These are phyloP conservation scores for Phoma sp. DNA, from an alignment of 2,329 filamentous ascomycete genomes.

Conservation along the genomic window DNA sequence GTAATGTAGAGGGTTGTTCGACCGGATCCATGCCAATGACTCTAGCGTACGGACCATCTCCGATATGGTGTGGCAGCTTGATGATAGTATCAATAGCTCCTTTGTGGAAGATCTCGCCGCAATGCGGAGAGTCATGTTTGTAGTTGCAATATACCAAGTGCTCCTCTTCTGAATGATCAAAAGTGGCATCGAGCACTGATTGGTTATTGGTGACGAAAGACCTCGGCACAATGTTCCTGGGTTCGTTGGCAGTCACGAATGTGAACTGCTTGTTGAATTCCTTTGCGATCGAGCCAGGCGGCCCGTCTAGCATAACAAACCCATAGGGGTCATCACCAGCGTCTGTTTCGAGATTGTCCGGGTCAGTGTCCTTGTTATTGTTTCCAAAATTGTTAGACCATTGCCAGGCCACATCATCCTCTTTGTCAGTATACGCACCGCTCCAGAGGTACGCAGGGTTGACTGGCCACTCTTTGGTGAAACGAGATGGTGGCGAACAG, in stretches of 20 bases:
- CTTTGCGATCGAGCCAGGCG: background rate
- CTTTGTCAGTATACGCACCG: background rate
- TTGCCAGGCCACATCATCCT: background rate
- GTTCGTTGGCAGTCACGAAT: background rate
- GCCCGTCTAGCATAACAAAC: background rate
- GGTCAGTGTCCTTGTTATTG: background rate
- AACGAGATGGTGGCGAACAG: background rate
- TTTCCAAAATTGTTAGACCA: background rate
- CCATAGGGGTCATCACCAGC: background rate
- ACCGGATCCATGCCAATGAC: background rate
- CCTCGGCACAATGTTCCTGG: background rate
- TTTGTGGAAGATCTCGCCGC: background rate
- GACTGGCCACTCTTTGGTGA: background rate
- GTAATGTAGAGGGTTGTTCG: background rate
- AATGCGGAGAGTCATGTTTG: background rate
- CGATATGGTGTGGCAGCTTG: background rate
- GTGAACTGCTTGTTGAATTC: background rate
- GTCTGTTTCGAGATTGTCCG: background rate
- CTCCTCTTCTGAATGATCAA: background rate
- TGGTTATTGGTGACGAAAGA: background rate
- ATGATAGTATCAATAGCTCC: background rate
- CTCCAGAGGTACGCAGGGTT: background rate
- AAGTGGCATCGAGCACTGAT: background rate
- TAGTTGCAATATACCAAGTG: background rate
- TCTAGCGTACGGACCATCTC: background rate